Evolutionary conservation across 1,284 basidiomycete genomes (phyloP).

Genomic region (Anthracocystis walkeri): DNA sequence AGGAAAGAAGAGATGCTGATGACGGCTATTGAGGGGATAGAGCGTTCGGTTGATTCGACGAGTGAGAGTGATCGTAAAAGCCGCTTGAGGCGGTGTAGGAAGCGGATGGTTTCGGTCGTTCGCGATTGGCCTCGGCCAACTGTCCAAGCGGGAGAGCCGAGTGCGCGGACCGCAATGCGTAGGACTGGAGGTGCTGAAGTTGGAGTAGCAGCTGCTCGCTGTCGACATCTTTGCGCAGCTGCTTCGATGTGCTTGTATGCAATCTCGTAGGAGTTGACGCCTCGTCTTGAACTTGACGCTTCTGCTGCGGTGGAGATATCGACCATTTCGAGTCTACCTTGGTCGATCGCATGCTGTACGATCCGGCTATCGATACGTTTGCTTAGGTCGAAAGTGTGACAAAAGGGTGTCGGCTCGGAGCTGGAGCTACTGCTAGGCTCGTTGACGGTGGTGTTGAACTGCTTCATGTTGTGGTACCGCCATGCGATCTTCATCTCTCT

Average conservation of each 20-base stretch:
- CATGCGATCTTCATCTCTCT: slow-evolving; percentile 75
- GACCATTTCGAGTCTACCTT: slow-evolving; percentile 25
- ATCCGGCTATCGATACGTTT: slow-evolving; percentile 53
- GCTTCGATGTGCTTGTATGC: slow-evolving; percentile 43
- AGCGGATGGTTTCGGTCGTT: slow-evolving; percentile 42
- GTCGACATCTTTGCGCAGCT: slow-evolving; percentile 29
- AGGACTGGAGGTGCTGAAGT: slow-evolving; percentile 45
- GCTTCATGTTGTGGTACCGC: slow-evolving; percentile 92
- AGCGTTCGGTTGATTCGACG: slow-evolving; percentile 15
- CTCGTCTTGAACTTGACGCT: background rate
- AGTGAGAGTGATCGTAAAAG: slow-evolving; percentile 53
- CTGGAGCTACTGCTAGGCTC: slow-evolving; percentile 17
- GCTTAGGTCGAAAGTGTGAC: slow-evolving; percentile 80
- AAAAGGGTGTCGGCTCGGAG: slow-evolving; percentile 72
- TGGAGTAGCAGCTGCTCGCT: background rate
- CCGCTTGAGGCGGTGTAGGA: slow-evolving; percentile 50
- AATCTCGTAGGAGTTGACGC: slow-evolving; percentile 18
- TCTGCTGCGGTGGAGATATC: slow-evolving; percentile 21
- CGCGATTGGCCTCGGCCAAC: slow-evolving; percentile 19
- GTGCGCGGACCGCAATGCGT: slow-evolving; percentile 53
- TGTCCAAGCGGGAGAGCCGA: slow-evolving; percentile 57
- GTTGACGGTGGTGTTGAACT: slow-evolving; percentile 85
- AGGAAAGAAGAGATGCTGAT: slow-evolving; percentile 48
- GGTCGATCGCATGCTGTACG: slow-evolving; percentile 41
- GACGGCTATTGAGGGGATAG: slow-evolving; percentile 49